phyloP scores from a whole-genome alignment of 257 asterid species.

The Solanum medicagineum region DNA sequence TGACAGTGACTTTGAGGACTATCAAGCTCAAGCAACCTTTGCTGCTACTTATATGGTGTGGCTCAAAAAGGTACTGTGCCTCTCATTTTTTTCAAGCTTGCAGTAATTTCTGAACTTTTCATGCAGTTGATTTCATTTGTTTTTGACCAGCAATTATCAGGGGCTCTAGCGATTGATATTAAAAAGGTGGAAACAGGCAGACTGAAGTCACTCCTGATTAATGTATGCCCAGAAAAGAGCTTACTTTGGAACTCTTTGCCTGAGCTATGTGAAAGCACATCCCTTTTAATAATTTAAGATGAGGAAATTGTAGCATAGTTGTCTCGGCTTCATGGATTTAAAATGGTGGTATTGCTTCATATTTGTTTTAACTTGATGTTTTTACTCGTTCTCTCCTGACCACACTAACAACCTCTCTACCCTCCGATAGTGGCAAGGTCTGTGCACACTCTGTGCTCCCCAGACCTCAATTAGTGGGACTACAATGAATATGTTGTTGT shows the following conservation, averaged over 20 bases:
- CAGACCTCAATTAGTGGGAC: too few species aligned
- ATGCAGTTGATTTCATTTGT: background rate
- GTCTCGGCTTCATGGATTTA: background rate
- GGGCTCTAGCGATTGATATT: constrained; percentile 31
- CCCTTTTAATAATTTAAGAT: background rate
- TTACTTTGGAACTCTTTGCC: constrained; percentile 43
- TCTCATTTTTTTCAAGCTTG: background rate
- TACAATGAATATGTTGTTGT: too few species aligned
- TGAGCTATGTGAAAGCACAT: background rate
- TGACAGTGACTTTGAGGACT: constrained; percentile 59
- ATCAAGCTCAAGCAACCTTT: constrained; percentile 61
- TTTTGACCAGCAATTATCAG: constrained; percentile 43
- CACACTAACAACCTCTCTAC: background rate
- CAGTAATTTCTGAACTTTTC: background rate
- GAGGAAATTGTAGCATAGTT: background rate
- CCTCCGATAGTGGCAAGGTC: too few species aligned
- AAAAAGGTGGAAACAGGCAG: constrained; percentile 19
- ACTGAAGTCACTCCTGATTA: constrained; percentile 24
- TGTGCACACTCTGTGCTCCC: too few species aligned
- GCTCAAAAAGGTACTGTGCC: constrained; percentile 55
- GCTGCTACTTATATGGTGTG: constrained; percentile 71
- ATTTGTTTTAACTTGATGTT: background rate
- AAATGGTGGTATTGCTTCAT: background rate
- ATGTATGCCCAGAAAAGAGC: constrained; percentile 31
- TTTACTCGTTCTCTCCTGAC: background rate